Evolutionary conservation across 768 basidiomycete genomes (phyloP).

Genomic region (Lactarius sp.): DNA sequence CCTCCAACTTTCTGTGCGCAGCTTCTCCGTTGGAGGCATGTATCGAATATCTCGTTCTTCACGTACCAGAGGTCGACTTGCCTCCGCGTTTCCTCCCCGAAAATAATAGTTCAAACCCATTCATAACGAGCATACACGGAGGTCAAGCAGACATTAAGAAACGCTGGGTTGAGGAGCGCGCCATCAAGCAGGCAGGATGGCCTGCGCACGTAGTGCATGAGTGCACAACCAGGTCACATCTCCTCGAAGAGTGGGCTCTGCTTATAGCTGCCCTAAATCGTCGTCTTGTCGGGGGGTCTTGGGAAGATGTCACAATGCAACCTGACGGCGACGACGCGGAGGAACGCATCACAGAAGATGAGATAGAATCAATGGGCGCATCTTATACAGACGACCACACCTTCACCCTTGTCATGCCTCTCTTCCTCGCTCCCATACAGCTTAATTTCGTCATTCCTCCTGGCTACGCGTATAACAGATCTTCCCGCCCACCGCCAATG

Average conservation of each 20-base stretch:
- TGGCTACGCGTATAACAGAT: conserved; percentile 43
- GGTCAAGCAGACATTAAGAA: conserved; percentile 59
- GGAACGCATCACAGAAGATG: conserved; percentile 39
- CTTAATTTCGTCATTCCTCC: conserved; percentile 61
- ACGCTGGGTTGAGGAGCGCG: conserved; percentile 78
- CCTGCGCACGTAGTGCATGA: conserved; percentile 65
- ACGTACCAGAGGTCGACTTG: conserved; percentile 83
- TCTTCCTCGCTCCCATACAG: conserved; percentile 58
- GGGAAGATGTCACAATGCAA: conserved; percentile 23
- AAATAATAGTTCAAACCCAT: conserved; percentile 62
- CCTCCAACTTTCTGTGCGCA: conserved; percentile 54
- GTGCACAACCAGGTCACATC: conserved; percentile 36
- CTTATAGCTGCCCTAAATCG: conserved; percentile 53
- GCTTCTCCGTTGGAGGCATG: conserved; percentile 67
- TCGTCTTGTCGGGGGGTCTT: conserved; percentile 47
- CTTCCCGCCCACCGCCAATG: conserved; percentile 55
- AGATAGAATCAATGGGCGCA: conserved; percentile 42
- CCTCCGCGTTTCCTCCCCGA: conserved; percentile 65
- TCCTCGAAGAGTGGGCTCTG: conserved; percentile 46
- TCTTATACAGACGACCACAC: conserved; percentile 43
- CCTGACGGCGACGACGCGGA: conserved; percentile 1
- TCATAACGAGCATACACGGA: conserved; percentile 60
- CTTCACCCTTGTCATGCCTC: conserved; percentile 46
- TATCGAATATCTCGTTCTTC: conserved; percentile 79
- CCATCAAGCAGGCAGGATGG: conserved; percentile 80